Evolutionary conservation across 2,329 filamentous ascomycete species (phyloP).

Genomic region (Coniochaeta prunicola): DNA sequence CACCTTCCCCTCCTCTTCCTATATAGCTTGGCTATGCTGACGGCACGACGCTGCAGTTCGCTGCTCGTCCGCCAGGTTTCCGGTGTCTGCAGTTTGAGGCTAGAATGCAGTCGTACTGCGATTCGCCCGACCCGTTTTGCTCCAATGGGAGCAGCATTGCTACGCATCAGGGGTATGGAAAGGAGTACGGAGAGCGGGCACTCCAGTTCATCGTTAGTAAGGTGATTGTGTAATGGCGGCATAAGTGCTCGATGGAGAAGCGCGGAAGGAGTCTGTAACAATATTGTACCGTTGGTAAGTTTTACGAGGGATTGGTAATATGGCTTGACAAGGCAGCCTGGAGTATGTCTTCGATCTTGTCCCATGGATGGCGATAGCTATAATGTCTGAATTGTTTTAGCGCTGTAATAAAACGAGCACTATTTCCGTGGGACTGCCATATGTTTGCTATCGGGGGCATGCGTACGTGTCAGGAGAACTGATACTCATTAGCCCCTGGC

Average conservation of each 20-base stretch:
- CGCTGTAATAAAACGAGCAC: neutral
- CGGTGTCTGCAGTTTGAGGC: slow-evolving; percentile 39
- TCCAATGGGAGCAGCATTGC: slow-evolving; percentile 46
- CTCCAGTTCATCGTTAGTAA: slow-evolving; percentile 49
- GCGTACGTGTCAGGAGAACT: slow-evolving; percentile 2
- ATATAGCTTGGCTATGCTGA: slow-evolving; percentile 27
- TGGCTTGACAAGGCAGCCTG: neutral
- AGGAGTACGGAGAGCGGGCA: slow-evolving; percentile 48
- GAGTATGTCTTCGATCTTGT: neutral
- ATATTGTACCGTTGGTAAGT: neutral
- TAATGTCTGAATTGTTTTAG: neutral
- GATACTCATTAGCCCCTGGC: slow-evolving; percentile 6
- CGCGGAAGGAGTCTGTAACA: neutral
- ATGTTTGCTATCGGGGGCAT: neutral
- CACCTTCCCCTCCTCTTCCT: slow-evolving; percentile 16
- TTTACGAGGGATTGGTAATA: neutral
- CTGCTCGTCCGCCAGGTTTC: slow-evolving; percentile 46
- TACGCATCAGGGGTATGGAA: slow-evolving; percentile 51
- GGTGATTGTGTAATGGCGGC: slow-evolving; percentile 17
- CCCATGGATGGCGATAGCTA: neutral
- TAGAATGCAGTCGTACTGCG: slow-evolving; percentile 51
- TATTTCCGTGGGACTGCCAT: neutral
- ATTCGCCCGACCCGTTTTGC: slow-evolving; percentile 53
- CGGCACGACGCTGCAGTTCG: slow-evolving; percentile 36
- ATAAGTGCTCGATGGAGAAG: neutral